Evolutionary conservation across 2,329 filamentous ascomycete genomes (phyloP).

Genomic region (Diaporthe vexans): DNA sequence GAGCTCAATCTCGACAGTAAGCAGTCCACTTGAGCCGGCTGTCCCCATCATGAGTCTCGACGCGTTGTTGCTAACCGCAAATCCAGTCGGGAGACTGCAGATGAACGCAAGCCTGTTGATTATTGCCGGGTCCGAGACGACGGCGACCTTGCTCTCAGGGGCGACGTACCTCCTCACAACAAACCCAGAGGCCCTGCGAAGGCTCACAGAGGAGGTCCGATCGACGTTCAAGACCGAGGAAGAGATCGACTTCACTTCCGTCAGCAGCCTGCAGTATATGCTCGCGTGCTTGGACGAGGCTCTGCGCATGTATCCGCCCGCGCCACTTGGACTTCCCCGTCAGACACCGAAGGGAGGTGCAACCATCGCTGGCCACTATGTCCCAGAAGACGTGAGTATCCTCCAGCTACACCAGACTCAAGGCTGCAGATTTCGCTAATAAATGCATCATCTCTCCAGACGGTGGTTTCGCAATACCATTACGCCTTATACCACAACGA

Average conservation of each 20-base stretch:
- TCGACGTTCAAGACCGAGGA: slow-evolving; percentile 48
- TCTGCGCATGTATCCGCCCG: slow-evolving; percentile 54
- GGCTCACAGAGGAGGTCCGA: slow-evolving; percentile 53
- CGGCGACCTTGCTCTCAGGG: slow-evolving; percentile 41
- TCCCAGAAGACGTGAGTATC: slow-evolving; percentile 38
- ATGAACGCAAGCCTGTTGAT: slow-evolving; percentile 27
- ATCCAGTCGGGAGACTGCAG: neutral
- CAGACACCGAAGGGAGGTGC: slow-evolving; percentile 35
- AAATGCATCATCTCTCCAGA: slow-evolving; percentile 43
- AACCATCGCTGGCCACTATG: slow-evolving; percentile 36
- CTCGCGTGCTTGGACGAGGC: slow-evolving; percentile 54
- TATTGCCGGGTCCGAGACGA: slow-evolving; percentile 41
- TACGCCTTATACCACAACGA: slow-evolving; percentile 49
- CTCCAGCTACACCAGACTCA: neutral
- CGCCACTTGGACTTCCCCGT: slow-evolving; percentile 39
- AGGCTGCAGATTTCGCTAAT: neutral
- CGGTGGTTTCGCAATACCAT: slow-evolving; percentile 50
- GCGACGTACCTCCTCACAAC: slow-evolving; percentile 42
- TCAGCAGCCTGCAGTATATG: slow-evolving; percentile 51
- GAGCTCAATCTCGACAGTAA: slow-evolving; percentile 9
- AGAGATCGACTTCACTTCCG: slow-evolving; percentile 51
- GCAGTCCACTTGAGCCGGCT: neutral
- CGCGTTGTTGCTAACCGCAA: neutral
- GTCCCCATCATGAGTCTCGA: too few species aligned
- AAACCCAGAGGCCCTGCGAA: slow-evolving; percentile 47